These are phyloP conservation scores for Penicillium crystallinum DNA, from an alignment of 495 filamentous ascomycete species.

Conservation along the genomic window DNA sequence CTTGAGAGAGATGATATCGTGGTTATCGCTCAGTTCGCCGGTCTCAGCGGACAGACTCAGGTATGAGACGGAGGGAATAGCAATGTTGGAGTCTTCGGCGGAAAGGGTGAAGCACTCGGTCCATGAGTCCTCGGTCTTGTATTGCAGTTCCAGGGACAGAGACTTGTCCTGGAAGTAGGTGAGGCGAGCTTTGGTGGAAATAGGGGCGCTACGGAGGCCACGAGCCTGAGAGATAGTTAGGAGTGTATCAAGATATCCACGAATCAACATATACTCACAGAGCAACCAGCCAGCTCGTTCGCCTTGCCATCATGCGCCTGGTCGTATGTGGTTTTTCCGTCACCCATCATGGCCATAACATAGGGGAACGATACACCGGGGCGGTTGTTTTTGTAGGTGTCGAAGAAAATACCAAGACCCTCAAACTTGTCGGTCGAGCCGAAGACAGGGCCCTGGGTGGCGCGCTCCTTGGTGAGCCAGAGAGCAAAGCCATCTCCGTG, in stretches of 20 bases:
- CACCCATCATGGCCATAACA: conserved; percentile 97
- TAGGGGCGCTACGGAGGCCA: conserved; percentile 70
- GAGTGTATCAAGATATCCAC: background rate
- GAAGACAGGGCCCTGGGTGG: conserved; percentile 76
- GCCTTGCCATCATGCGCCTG: conserved; percentile 92
- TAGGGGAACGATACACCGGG: conserved; percentile 95
- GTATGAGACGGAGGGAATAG: conserved; percentile 86
- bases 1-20: conserved; percentile 88
- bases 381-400: conserved; percentile 99
- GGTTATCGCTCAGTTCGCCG: conserved; percentile 94
- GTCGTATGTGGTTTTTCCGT: conserved; percentile 85
- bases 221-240: conserved; percentile 52
- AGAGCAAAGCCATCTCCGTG: conserved; percentile 98
- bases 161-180: conserved; percentile 97
- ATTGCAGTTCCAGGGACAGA: conserved; percentile 85
- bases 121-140: conserved; percentile 87
- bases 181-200: conserved; percentile 79
- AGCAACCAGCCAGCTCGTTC: conserved; percentile 90
- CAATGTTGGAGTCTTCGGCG: conserved; percentile 59
- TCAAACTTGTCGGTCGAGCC: conserved; percentile 85
- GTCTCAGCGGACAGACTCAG: conserved; percentile 95
- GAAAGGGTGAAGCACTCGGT: conserved; percentile 74
- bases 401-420: conserved; percentile 93
- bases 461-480: conserved; percentile 96
- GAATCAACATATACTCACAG: conserved; percentile 43